Evolutionary conservation across 768 basidiomycete species (phyloP).

Genomic region (Boletus pseudo-olivaceus): DNA sequence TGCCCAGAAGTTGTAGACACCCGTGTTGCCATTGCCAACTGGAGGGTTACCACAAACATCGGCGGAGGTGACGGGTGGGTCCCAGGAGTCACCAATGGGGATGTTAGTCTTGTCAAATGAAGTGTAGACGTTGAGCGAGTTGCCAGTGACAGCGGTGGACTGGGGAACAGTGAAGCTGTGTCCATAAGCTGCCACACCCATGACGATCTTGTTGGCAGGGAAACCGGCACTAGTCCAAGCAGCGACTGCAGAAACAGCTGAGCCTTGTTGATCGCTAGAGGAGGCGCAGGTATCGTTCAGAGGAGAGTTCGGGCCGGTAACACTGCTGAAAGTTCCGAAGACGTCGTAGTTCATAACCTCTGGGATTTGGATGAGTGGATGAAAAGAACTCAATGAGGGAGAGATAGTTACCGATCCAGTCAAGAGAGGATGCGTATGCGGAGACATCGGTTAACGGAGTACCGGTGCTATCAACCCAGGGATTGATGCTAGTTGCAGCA

Average conservation of each 20-base stretch:
- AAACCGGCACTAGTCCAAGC: conserved; percentile 80
- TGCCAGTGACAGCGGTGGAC: conserved; percentile 20
- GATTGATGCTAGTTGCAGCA: conserved; percentile 62
- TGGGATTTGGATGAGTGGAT: conserved; percentile 32
- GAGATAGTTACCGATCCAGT: conserved; percentile 58
- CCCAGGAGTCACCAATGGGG: conserved; percentile 57
- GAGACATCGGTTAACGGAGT: conserved; percentile 59
- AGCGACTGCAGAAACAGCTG: conserved; percentile 67
- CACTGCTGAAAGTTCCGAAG: conserved; percentile 47
- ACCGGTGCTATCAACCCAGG: conserved; percentile 61
- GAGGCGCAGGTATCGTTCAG: conserved; percentile 74
- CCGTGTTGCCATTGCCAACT: conserved; percentile 43
- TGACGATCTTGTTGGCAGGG: conserved; percentile 64
- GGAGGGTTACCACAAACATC: conserved; percentile 59
- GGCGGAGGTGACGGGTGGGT: conserved; percentile 39
- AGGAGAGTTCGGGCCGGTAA: conserved; percentile 81
- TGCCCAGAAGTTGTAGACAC: conserved; percentile 62
- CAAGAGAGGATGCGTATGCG: conserved; percentile 62
- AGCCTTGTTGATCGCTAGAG: conserved; percentile 57
- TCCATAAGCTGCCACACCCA: conserved; percentile 84
- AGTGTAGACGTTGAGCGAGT: conserved; percentile 46
- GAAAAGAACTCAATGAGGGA: fast-evolving
- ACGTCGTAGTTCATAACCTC: conserved; percentile 73
- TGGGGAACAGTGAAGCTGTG: conserved; percentile 55
- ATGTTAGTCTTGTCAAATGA: conserved; percentile 43